Evolutionary conservation across 306 rosid genomes (phyloP).

Genomic region (Notholithocarpus densiflorus): DNA sequence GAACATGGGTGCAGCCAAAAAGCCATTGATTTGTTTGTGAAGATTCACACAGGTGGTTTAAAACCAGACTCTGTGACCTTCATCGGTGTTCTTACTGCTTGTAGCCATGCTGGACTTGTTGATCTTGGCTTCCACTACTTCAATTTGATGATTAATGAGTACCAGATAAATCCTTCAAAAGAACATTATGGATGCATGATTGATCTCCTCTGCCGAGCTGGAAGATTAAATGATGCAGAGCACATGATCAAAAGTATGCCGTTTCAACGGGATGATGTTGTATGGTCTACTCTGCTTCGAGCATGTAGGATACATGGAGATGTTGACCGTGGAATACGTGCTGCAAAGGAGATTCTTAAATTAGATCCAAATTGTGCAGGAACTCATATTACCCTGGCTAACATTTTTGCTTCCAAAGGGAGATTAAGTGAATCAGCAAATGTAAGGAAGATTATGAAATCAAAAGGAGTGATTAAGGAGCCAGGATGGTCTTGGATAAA

Average conservation of each 20-base stretch:
- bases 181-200: slow-evolving; percentile 79
- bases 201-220: slow-evolving; percentile 85
- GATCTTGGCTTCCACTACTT: slow-evolving; percentile 71
- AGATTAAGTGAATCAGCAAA: slow-evolving; percentile 69
- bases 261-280: slow-evolving; percentile 58
- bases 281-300: slow-evolving; percentile 81
- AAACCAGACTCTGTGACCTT: slow-evolving; percentile 67
- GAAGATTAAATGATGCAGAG: slow-evolving; percentile 65
- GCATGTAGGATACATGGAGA: slow-evolving; percentile 66
- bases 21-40: slow-evolving; percentile 71
- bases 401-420: slow-evolving; percentile 65
- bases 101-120: slow-evolving; percentile 77
- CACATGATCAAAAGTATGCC: slow-evolving; percentile 58
- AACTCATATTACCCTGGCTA: slow-evolving; percentile 69
- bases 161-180: slow-evolving; percentile 54
- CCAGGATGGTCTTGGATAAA: slow-evolving; percentile 85
- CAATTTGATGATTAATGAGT: slow-evolving; percentile 42
- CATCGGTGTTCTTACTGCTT: slow-evolving; percentile 67
- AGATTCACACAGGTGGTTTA: slow-evolving; percentile 44
- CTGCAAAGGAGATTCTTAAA: slow-evolving; percentile 61
- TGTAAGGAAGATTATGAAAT: slow-evolving; percentile 64
- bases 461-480: slow-evolving; percentile 75
- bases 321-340: slow-evolving; percentile 53
- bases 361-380: slow-evolving; percentile 65
- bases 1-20: slow-evolving; percentile 69